Conservation (phyloP, 805 yeast species). For the Starmerella ratchasimensis region DNA sequence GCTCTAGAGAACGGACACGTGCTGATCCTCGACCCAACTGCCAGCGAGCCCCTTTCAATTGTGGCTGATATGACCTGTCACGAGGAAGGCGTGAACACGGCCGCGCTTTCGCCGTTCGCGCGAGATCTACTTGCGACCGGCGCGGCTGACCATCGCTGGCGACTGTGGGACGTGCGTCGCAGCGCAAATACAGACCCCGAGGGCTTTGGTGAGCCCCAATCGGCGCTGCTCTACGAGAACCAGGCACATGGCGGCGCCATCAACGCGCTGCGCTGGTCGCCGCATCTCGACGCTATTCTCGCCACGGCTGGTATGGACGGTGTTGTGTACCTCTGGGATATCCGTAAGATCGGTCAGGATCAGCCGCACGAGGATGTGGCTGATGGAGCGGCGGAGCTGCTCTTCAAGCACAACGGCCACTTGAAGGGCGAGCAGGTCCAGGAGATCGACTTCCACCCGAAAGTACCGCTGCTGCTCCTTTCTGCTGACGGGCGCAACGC, state of each 20-base stretch:
- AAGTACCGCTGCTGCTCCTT: constrained; percentile 9
- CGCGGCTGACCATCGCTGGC: constrained; percentile 35
- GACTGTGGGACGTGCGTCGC: constrained; percentile 60
- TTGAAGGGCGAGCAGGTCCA: constrained; percentile 27
- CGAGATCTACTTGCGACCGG: constrained; percentile 38
- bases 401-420: constrained; percentile 91
- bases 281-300: constrained; percentile 59
- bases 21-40: constrained; percentile 51
- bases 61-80: constrained; percentile 32
- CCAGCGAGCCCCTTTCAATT: constrained; percentile 27
- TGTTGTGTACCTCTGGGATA: constrained; percentile 69
- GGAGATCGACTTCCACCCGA: constrained; percentile 17
- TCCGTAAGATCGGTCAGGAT: constrained; percentile 66
- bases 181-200: constrained; percentile 23
- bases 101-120: constrained; percentile 48
- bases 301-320: constrained; percentile 58
- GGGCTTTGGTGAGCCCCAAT: background rate
- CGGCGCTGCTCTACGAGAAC: constrained; percentile 47
- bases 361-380: constrained; percentile 78
- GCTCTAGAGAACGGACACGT: constrained; percentile 60
- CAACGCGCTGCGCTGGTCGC: constrained; percentile 64
- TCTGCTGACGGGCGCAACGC: constrained; percentile 12
- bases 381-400: constrained; percentile 77
- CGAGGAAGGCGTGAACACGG: constrained; percentile 48
- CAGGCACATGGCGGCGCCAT: constrained; percentile 64